phyloP scores from a whole-genome alignment of 2,329 filamentous ascomycete species.

The Hymenoscyphus infarciens region DNA sequence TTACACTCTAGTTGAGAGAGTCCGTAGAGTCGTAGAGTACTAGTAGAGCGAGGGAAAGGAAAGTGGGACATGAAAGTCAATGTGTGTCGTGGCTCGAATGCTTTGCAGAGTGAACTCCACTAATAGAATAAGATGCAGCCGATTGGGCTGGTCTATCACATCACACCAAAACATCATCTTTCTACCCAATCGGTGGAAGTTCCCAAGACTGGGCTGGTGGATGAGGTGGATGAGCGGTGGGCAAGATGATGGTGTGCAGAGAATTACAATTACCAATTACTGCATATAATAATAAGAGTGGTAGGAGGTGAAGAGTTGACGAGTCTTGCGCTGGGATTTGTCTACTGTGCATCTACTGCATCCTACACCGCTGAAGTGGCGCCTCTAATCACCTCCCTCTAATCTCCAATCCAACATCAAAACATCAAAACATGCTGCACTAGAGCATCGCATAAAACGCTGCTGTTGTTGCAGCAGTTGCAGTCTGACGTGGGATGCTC shows the following conservation, averaged over 20 bases:
- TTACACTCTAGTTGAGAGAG: not conserved
- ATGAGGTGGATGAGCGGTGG: not conserved
- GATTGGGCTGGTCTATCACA: constrained; percentile 13
- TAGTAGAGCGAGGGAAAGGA: no score
- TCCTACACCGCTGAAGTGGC: constrained; percentile 18
- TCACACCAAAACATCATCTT: constrained; percentile 13
- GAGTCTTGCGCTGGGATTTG: not conserved
- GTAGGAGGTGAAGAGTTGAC: not conserved
- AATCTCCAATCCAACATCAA: not conserved
- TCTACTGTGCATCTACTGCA: no score
- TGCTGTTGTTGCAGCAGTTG: no score
- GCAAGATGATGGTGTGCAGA: no score
- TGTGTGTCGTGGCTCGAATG: constrained; percentile 35
- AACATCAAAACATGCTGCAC: no score
- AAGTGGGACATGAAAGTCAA: not conserved
- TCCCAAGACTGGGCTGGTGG: not conserved
- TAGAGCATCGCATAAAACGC: not conserved
- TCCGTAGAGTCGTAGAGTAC: constrained; percentile 10
- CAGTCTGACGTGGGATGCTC: constrained; percentile 2
- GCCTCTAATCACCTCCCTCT: not conserved
- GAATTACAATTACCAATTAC: no score
- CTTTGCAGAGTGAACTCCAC: not conserved
- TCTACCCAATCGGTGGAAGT: not conserved
- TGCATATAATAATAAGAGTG: no score
- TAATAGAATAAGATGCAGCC: constrained; percentile 16